Evolutionary conservation across 108 stramenopile species (phyloP), one percentile per base, ranked within the genome.

Genomic region (Stephanodiscus minutulus): DNA sequence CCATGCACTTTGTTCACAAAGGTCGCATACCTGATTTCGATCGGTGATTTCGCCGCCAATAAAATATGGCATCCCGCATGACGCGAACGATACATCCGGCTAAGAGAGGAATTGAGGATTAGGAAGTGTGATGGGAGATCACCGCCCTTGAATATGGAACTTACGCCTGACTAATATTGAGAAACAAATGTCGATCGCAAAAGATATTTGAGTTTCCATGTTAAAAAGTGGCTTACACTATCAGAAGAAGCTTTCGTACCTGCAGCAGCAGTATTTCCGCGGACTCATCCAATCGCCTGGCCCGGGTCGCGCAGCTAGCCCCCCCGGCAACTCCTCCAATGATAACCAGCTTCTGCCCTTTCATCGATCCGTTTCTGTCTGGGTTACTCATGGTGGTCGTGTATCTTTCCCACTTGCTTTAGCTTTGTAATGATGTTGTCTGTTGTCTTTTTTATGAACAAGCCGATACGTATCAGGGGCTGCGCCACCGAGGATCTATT

Each of bases 31-130:
- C 68, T 72, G 66, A 55, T 68, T 53, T 15, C 87, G 83, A 65
- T 88, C 85, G 5, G 74, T 72, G 20, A 88, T 88, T 58, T 89
- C 88, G 24, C 82, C 82, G 0, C 88, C 88, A 59, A 89, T 86
- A 53, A 81, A 89, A 60, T 89, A 89, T 0, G 88, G 88, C 88
- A 89, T 89, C 2, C 88, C 88, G 76, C 88, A 89, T 21, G 72
- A 74, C 24, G 88, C 88, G 64, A 82, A 89, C 3, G 79, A 82
- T 24, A 89, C 86, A 66, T 89, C 88, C 9, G 88, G 88, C 52
- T 53, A 2, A 20, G 18, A 1, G 20, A 15, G 83, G 82, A 10
- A 70, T 72, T 47, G 55, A 22, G 15, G 28, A 15, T 27, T 29
- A 18, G 36, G 17, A 47, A 20, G 7, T 11, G 20, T 46, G 43